Base-by-base conservation (phyloP, 345 rosid species). In the Salix dunnii region DNA sequence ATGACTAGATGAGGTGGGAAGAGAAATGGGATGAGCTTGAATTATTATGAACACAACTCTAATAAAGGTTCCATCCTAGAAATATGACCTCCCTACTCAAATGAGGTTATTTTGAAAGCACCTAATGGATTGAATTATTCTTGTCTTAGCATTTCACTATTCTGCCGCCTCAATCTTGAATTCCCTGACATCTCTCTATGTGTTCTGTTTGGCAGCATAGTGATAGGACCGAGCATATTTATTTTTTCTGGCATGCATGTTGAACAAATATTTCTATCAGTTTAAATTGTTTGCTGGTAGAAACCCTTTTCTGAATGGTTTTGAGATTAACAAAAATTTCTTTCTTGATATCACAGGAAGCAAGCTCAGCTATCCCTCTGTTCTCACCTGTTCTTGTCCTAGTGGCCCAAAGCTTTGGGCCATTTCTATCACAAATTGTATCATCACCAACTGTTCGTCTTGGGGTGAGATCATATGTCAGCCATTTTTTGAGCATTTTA, bases 371-470 rank as follows among this genome's bases (percentile, higher is more conserved):
- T 75, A 79, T 96, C 77, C 99, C 99, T 51, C 85, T 96, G 90
- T 91, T 96, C 88, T 96, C 99, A 25, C 98, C 97, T 77, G 90
- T 96, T 75, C 87, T 96, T 75, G 94, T 92, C 36, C 97, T 97
- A 33, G 75, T 96, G 91, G 97, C 97, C 70, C 99, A 96, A 85
- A 90, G 95, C 78, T 78, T 93, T 70, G 99, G 98, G 81, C 98
- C 98, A 65, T 49, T 93, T 74, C 83, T 96, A 73, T 88, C 94
- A 72, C 96, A 93, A 86, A 81, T 96, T 36, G 84, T 90, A 42
- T 81, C 91, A 28, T 91, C 92, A 3, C 92, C 94, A n/a, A 90
- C 98, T 51, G 83, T 96, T 55, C 93, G 92, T 68, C 76, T 87
- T 64, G 97, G 99, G 91, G 99, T 96, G 84, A 92, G 81, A 67